These are phyloP conservation scores for Wallacemonas sp. DNA, from an alignment of 208 protist genomes.

Conservation along the genomic window DNA sequence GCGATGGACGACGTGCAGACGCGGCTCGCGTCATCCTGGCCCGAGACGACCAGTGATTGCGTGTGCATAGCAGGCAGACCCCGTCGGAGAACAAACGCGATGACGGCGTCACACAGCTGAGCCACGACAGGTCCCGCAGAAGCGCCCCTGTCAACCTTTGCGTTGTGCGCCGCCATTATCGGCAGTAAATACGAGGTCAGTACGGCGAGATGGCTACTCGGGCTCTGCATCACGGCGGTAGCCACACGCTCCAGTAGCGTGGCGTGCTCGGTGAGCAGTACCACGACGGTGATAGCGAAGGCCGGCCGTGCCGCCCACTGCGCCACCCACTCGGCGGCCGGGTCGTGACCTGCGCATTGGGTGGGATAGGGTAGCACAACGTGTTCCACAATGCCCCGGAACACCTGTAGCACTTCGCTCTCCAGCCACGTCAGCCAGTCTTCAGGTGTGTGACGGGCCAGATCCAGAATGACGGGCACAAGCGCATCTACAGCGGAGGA, in stretches of 20 bases:
- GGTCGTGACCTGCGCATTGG: slow-evolving; percentile 27
- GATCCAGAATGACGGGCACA: slow-evolving; percentile 15
- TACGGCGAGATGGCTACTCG: slow-evolving; percentile 1
- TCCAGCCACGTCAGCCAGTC: slow-evolving; percentile 39
- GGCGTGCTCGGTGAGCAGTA: slow-evolving; percentile 4
- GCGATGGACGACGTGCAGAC: not conserved
- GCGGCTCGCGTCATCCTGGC: not conserved
- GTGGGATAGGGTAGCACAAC: slow-evolving; percentile 27
- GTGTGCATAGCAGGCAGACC: not conserved
- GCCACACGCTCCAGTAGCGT: slow-evolving; percentile 3
- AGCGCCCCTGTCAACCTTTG: slow-evolving; percentile 5
- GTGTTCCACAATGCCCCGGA: slow-evolving; percentile 26
- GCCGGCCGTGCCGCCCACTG: slow-evolving; percentile 34
- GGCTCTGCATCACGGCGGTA: not conserved
- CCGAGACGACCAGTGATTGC: too few species aligned
- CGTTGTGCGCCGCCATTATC: slow-evolving; percentile 2
- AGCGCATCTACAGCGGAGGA: not conserved
- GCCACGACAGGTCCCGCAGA: not conserved
- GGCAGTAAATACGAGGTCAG: slow-evolving; percentile 22
- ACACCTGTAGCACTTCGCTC: slow-evolving; percentile 29
- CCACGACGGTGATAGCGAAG: slow-evolving; percentile 14
- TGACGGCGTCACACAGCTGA: slow-evolving; percentile 23
- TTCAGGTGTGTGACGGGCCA: slow-evolving; percentile 21
- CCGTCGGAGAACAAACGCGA: not conserved
- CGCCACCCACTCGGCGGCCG: slow-evolving; percentile 40